Base-by-base conservation (phyloP, 139 green algal genomes). In the Diplosphaera chodatii region DNA sequence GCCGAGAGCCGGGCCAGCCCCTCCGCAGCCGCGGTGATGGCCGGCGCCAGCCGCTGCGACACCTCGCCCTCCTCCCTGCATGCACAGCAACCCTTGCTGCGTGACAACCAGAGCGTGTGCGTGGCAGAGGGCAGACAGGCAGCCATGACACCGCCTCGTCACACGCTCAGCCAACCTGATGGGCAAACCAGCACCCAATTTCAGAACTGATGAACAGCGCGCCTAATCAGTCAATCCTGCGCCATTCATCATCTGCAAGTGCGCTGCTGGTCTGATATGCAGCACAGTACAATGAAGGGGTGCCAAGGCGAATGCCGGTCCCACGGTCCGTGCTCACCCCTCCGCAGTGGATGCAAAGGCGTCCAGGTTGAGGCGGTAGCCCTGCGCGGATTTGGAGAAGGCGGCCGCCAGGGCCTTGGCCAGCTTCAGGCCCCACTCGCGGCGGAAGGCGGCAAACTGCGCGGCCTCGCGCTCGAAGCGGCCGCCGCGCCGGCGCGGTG, bases 351-450 rank as follows among this genome's bases (percentile, higher is more conserved):
- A 28, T 2, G 59, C 40, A 63, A 87, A 83, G 13, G 32, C 59
- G 2, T 79, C 82, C 23, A 85, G 34, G 32, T 68, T 55, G 27
- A 62, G 66, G 29, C 41, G 55, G 68, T 79, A 79, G 63, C 40
- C 29, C 48, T 6, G 63, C 21, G 63, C 30, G 48, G 63, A 59
- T 41, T 28, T 75, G 28, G 40, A 30, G 28, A 79, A 79, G 5
- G 63, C n/a, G 30, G 22, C 21, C 20, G 64, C 80, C 23, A 81
- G 67, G 23, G 77, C 70, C 67, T 76, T 79, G 33, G 81, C 82
- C 25, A 89, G 71, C 34, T 81, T 82, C 65, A 84, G 80, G 20
- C 76, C 48, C 81, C 78, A 87, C 76, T 84, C 78, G 20, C 72
- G 68, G 68, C 72, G 70, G 55, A 88, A 78, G 10, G 69, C 30